Evolutionary conservation across 1,139 yeast species (phyloP).

Genomic region (Suhomyces bokatorum): DNA sequence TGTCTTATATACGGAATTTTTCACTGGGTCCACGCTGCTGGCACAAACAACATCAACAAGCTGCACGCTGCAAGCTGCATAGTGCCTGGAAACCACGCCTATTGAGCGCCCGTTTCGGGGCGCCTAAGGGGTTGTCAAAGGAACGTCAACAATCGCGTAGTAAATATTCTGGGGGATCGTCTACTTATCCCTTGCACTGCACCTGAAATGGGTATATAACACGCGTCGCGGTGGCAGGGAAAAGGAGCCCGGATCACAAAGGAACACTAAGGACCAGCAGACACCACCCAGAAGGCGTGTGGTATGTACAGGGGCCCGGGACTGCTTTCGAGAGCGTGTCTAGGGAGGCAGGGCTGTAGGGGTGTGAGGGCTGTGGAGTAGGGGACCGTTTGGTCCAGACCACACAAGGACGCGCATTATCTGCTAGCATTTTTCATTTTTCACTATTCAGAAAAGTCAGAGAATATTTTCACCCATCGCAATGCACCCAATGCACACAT

Average conservation of each 20-base stretch:
- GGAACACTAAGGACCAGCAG: neutral
- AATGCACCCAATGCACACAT: no score
- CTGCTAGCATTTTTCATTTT: no score
- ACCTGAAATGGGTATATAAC: slow-evolving; percentile 4
- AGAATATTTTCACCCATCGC: no score
- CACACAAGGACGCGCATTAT: no score
- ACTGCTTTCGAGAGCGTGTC: neutral
- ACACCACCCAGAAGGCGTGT: no score
- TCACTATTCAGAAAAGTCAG: no score
- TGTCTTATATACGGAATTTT: slow-evolving; percentile 4
- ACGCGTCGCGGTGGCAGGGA: slow-evolving; percentile 4
- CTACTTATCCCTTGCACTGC: slow-evolving; percentile 3
- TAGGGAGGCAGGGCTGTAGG: neutral
- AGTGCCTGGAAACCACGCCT: slow-evolving; percentile 8
- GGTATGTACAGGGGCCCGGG: neutral
- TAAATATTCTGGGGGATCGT: slow-evolving; percentile 1
- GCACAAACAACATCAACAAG: slow-evolving; percentile 4
- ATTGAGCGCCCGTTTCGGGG: neutral
- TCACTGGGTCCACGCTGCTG: slow-evolving; percentile 4
- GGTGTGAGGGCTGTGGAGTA: no score
- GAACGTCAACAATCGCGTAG: slow-evolving; percentile 5
- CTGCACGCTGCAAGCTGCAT: slow-evolving; percentile 5
- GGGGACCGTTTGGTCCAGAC: no score
- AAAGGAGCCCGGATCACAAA: slow-evolving; percentile 1
- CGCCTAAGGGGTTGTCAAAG: slow-evolving; percentile 10